Evolutionary conservation across 176 grass and related monocot genomes (phyloP).

Genomic region (Zea luxurians): DNA sequence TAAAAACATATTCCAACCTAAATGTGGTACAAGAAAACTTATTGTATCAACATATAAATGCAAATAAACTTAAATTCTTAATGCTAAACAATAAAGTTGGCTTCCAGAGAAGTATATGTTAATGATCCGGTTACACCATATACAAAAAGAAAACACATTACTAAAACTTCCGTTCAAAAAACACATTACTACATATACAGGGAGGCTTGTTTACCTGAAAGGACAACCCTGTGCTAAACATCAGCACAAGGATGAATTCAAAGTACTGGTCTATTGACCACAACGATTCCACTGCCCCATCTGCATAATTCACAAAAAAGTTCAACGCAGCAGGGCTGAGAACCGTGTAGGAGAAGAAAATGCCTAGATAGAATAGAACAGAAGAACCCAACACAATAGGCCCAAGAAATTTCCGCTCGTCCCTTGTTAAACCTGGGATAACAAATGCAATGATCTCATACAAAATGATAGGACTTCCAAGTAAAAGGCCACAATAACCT

Average conservation of each 20-base stretch:
- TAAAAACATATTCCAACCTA: slow-evolving; percentile 20
- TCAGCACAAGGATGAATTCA: slow-evolving; percentile 89
- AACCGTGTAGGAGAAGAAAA: slow-evolving; percentile 87
- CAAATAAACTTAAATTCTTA: not conserved
- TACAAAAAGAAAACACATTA: not conserved
- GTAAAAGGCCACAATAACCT: slow-evolving; percentile 92
- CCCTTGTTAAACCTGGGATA: slow-evolving; percentile 85
- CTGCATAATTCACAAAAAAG: slow-evolving; percentile 96
- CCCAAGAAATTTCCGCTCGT: slow-evolving; percentile 83
- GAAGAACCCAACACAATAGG: slow-evolving; percentile 97
- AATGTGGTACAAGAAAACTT: not conserved
- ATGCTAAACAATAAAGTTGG: not conserved
- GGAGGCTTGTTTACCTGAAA: slow-evolving; percentile 72
- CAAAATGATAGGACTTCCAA: slow-evolving; percentile 90
- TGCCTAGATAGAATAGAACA: slow-evolving; percentile 86
- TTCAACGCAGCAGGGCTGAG: slow-evolving; percentile 88
- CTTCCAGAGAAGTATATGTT: not conserved
- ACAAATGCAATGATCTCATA: slow-evolving; percentile 98
- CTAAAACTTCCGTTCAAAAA: not conserved
- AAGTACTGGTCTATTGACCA: slow-evolving; percentile 99
- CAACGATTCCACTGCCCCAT: slow-evolving; percentile 91
- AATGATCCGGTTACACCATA: not conserved
- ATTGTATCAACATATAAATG: slow-evolving; percentile 8
- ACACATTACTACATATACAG: not conserved
- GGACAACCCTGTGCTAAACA: slow-evolving; percentile 94